Evolutionary conservation across 2,329 filamentous ascomycete species (phyloP).

Genomic region (Capronia coronata): DNA sequence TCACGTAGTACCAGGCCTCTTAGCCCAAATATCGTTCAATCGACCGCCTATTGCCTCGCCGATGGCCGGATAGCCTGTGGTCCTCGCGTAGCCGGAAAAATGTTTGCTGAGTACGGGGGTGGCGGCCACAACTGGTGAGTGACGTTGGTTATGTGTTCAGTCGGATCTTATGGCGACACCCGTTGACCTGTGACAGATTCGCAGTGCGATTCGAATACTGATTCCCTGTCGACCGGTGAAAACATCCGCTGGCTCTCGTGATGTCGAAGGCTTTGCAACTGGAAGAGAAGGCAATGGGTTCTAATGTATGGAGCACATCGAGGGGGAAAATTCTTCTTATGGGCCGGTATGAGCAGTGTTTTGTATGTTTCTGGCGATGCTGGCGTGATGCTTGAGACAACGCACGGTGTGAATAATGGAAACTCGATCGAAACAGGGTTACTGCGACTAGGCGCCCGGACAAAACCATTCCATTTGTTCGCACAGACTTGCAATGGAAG

Average conservation of each 20-base stretch:
- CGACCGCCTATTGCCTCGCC: neutral
- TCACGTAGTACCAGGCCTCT: neutral
- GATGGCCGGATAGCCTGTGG: too few relatives aligned
- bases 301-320: neutral
- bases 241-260: neutral
- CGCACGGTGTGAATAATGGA: conserved; percentile 24
- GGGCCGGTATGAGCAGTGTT: conserved; percentile 2
- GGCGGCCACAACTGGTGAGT: neutral
- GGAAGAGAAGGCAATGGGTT: neutral
- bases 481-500: neutral
- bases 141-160: neutral
- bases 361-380: conserved; percentile 15
- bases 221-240: neutral
- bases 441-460: conserved; percentile 6
- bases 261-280: neutral
- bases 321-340: neutral
- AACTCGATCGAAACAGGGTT: conserved; percentile 21
- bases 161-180: neutral
- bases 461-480: conserved; percentile 1
- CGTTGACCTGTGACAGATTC: neutral
- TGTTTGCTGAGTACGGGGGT: neutral
- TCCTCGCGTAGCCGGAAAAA: neutral
- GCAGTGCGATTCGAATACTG: neutral
- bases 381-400: conserved; percentile 11
- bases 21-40: neutral